Base-by-base conservation (phyloP, 208 protist species). In the Acanthamoeba quina region DNA sequence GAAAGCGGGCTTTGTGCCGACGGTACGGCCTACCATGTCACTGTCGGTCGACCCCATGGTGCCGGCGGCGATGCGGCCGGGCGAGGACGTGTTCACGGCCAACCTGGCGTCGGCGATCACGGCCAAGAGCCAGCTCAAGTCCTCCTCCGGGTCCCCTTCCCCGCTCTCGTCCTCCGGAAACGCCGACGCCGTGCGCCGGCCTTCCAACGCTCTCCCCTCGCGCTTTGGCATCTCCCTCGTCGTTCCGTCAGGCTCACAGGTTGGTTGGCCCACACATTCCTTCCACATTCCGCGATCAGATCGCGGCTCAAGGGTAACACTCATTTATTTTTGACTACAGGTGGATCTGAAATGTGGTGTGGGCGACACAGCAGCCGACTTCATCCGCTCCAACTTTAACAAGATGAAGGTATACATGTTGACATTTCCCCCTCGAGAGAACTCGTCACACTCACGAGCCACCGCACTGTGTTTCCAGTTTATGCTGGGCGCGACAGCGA, bases 11-110 rank as follows among this genome's bases (percentile, higher is more conserved):
- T 82, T 82, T 41, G 37, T 82, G 37, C 72, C 72, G 24, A 82
- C 72, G 5, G 72, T 82, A 0, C 13, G 41, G 72, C 72, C 72
- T 41, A 82, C 72, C 17, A 44, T 82, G 34, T 82, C 72, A 0
- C 37, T 82, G 17, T 82, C 72, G 6, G 31, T 82, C 41, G 72
- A 82, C 29, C 72, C 72, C 34, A 56, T 31, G 44, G 72, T 54
- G 9, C 72, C 72, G 37, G 72, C 72, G 13, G n/a, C 72, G 17
- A 82, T 52, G 72, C 34, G 41, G 72, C 72, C 72, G 37, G 72
- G 72, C 34, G 72, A 82, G 21, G 72, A 82, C 44, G 41, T 82
- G n/a, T 82, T 82, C 72, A 82, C 72, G 19, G 72, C 72, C 72
- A 82, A 82, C 37, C 72, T 82, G 29, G 72, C 72, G 11, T 82